Percentiles rank a stretch among this genome's conserved stretches.
These are phyloP conservation scores for Plantago lanceolata DNA, from an alignment of 305 asterid species.

Conservation along the genomic window DNA sequence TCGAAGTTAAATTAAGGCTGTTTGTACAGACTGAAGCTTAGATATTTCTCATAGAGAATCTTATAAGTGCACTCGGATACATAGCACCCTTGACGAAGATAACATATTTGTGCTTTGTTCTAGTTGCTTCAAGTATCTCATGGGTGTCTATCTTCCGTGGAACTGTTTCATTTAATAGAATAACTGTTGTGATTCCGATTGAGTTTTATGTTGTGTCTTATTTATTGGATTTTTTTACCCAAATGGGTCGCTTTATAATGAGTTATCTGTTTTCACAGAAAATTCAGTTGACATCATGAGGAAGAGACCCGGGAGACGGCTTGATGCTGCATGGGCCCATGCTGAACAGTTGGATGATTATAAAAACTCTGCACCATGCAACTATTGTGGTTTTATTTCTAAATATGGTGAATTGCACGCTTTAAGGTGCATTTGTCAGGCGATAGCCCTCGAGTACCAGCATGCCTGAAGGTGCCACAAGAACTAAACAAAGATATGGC, in stretches of 20 bases:
- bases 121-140: no score
- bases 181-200: no score
- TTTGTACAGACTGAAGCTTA: no score
- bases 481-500: conserved; percentile 33
- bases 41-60: no score
- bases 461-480: conserved; percentile 37
- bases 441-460: conserved; percentile 38
- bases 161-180: no score
- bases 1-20: no score
- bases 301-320: conserved; percentile 38
- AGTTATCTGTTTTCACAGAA: conserved; percentile 7
- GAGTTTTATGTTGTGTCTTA: no score
- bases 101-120: no score
- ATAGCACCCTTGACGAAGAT: no score
- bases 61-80: no score
- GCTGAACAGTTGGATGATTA: conserved; percentile 39
- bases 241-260: conserved; percentile 7
- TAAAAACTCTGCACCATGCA: conserved; percentile 39
- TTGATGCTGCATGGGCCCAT: conserved; percentile 46
- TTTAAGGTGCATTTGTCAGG: conserved; percentile 44
- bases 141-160: no score
- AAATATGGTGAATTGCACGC: conserved; percentile 40
- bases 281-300: conserved; percentile 21
- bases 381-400: conserved; percentile 44
- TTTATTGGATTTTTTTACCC: neutral